These are phyloP conservation scores for Tolypocladium capitatum DNA, from an alignment of 2,329 filamentous ascomycete species.

Conservation along the genomic window DNA sequence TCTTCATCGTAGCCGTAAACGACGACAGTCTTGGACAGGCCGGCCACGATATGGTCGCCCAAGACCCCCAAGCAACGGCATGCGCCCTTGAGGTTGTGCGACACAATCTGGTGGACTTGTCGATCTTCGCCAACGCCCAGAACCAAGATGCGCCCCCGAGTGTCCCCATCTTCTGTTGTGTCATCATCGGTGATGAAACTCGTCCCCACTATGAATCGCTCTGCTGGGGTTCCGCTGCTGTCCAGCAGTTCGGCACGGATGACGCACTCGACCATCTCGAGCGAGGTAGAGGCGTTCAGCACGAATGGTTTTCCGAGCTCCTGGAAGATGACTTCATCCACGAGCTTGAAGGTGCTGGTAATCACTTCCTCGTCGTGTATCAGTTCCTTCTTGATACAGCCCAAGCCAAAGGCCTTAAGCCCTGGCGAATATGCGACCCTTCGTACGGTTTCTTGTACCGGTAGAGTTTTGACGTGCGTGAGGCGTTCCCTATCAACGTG, in stretches of 20 bases:
- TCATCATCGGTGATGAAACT: conserved; percentile 57
- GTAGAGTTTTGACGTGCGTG: conserved; percentile 74
- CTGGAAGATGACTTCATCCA: conserved; percentile 81
- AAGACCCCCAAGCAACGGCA: conserved; percentile 69
- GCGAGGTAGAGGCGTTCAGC: conserved; percentile 33
- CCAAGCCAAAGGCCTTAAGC: conserved; percentile 73
- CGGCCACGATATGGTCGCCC: conserved; percentile 67
- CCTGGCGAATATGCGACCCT: conserved; percentile 72
- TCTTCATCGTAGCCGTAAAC: conserved; percentile 43
- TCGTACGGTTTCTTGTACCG: conserved; percentile 69
- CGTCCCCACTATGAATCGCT: conserved; percentile 87
- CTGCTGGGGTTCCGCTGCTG: conserved; percentile 40
- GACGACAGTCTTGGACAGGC: conserved; percentile 75
- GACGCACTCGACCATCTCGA: conserved; percentile 75
- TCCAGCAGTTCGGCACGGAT: conserved; percentile 61
- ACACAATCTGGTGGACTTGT: conserved; percentile 57
- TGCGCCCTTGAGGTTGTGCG: conserved; percentile 60
- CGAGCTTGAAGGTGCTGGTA: conserved; percentile 70
- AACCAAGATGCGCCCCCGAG: conserved; percentile 63
- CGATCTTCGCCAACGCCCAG: conserved; percentile 69
- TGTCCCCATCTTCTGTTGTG: conserved; percentile 31
- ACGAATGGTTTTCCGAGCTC: conserved; percentile 56
- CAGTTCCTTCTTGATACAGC: conserved; percentile 67
- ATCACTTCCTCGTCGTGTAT: conserved; percentile 60
- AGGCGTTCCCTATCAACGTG: conserved; percentile 71